Evolutionary conservation across 306 rosid genomes (phyloP), one percentile per base, ranked within the genome.

Genomic region (Comarum palustre): DNA sequence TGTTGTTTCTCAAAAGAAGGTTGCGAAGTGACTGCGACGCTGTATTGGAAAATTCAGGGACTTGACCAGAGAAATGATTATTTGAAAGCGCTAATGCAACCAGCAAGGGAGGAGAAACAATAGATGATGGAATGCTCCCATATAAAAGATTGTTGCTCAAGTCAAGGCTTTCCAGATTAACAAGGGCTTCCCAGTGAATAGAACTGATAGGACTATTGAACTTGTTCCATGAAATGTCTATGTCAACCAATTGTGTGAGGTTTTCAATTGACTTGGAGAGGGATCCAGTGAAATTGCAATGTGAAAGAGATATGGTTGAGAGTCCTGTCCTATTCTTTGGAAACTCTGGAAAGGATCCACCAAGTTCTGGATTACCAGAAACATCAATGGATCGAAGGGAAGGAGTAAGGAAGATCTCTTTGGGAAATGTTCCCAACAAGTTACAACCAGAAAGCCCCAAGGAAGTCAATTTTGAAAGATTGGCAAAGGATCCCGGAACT

Each of bases 1-100:
- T 45, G 59, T 90, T 90, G 43, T 10, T 73, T 4, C 80, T 66
- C 61, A 90, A 77, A 75, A 80, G 81, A 7, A 89, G 82, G 29
- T n/a, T 70, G 10, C 1, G 11, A n/a, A 85, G 64, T 1, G 4
- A 19, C 43, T 41, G 52, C 3, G 79, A 74, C 9, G 79, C 62
- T 48, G 43, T 38, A 8, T 71, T 51, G 43, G 75, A n/a, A 36
- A 75, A 34, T 55, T 74, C 75, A 5, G 45, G 31, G 32, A 62
- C 27, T 68, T 57, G 42, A 5, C 79, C 68, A n/a, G n/a, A 34
- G 39, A 79, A 69, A 61, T 19, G 67, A 58, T 74, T 79, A 3
- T 48, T 5, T 5, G 27, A 8, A 9, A 79, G 75, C 22, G 71
- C 2, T 2, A 16, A 3, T 20, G 16, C 45, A 2, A 11, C 47